These are phyloP conservation scores for Malus fusca DNA, from an alignment of 306 rosid species.

Conservation along the genomic window DNA sequence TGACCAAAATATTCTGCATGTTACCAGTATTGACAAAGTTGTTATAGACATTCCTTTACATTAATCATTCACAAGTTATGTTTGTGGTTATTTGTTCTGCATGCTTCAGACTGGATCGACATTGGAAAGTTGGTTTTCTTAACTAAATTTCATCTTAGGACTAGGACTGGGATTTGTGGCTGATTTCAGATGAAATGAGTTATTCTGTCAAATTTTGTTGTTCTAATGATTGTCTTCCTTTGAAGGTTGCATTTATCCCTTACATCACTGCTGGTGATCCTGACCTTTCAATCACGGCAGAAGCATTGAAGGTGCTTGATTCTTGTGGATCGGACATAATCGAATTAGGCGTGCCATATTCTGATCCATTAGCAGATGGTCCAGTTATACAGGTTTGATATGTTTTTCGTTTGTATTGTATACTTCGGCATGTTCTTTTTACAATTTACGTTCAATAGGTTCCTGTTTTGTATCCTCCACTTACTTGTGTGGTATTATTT, in stretches of 20 bases:
- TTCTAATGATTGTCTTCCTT: conserved; percentile 18
- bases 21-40: neutral
- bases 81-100: neutral
- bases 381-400: conserved; percentile 87
- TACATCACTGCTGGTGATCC: conserved; percentile 96
- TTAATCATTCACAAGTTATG: neutral
- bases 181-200: neutral
- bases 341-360: conserved; percentile 86
- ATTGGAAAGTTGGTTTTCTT: neutral
- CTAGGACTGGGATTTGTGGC: neutral
- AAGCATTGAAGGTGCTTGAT: conserved; percentile 86
- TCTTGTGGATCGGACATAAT: conserved; percentile 85
- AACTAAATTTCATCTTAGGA: neutral
- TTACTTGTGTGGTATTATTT: conserved; percentile 21
- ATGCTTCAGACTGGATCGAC: neutral
- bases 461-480: neutral
- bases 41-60: neutral
- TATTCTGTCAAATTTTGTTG: neutral
- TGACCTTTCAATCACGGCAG: conserved; percentile 79
- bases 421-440: neutral
- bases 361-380: conserved; percentile 98
- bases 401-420: neutral
- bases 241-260: conserved; percentile 83
- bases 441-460: neutral
- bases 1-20: neutral